Conservation (phyloP, 768 basidiomycete genomes). For the Asterophora parasitica region DNA sequence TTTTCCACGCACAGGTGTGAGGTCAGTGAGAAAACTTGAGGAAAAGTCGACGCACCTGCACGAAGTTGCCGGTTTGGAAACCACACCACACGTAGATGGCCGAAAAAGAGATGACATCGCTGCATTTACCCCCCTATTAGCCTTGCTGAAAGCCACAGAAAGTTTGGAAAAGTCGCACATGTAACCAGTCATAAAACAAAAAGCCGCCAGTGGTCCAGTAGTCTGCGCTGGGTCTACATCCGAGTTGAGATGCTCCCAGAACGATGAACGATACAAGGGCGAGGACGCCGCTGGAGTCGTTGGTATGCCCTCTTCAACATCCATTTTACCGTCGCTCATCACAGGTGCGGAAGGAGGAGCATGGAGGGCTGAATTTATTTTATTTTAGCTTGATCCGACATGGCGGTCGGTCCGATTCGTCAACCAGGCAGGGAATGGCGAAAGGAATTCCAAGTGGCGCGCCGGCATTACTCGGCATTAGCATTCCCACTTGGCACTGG, state of each 20-base stretch:
- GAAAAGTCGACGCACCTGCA: conserved; percentile 42
- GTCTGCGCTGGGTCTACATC: conserved; percentile 51
- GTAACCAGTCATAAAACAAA: conserved; percentile 78
- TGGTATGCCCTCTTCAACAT: conserved; percentile 7
- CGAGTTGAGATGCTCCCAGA: conserved; percentile 34
- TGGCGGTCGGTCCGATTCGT: too few relatives aligned
- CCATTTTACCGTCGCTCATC: conserved; percentile 7
- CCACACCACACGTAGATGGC: conserved; percentile 83
- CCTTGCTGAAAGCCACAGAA: neutral
- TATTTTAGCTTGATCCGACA: neutral
- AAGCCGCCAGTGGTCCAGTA: conserved; percentile 52
- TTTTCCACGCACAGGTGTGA: conserved; percentile 24
- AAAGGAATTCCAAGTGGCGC: too few relatives aligned
- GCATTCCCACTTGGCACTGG: too few relatives aligned
- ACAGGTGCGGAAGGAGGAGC: neutral
- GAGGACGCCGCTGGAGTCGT: neutral
- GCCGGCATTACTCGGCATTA: too few relatives aligned
- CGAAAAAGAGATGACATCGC: conserved; percentile 70
- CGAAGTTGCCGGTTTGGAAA: conserved; percentile 78
- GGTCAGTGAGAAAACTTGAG: neutral
- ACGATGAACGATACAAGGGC: conserved; percentile 13
- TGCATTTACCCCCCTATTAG: conserved; percentile 21
- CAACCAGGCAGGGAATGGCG: too few relatives aligned
- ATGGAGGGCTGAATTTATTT: neutral
- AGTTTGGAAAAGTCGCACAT: conserved; percentile 42